Base-by-base conservation (phyloP, 495 filamentous ascomycete genomes). In the Neurospora cerealis region DNA sequence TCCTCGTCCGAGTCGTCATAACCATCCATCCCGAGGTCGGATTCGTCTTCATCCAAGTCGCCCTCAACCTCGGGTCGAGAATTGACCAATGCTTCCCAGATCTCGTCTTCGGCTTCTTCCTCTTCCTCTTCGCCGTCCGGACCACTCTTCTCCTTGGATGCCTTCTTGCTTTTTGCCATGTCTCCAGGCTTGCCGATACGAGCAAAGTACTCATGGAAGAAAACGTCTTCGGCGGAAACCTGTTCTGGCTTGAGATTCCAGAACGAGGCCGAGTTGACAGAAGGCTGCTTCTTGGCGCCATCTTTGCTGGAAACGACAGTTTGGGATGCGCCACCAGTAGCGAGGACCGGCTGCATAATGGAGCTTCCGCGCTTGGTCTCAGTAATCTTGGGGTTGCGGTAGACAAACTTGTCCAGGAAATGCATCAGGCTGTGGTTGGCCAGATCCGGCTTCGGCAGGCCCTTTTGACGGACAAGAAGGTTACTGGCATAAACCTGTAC, bases 151-250 rank as follows among this genome's bases (percentile, higher is more conserved):
- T 89, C 87, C 79, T 84, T 80, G 73, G 74, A 81, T 74, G 85
- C 85, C 85, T 91, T 89, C 74, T 86, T 86, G 21, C 81, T 77
- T 74, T 89, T 88, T 79, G 91, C 89, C 38, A 75, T 73, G 70
- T 81, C 79, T 38, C 82, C 85, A 71, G 86, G 87, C 80, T 93
- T 95, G 62, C 91, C 92, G 54, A 94, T 82, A 71, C 91, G 88
- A 74, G 87, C 89, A 81, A 99, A 98, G 88, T 98, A 99, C 73
- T 92, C 89, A 82, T 99, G 96, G 88, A 99, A 99, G 89, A 99
- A 99, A 60, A 93, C 93, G 77, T 99, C 96, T 78, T 99, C 94
- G 0, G 90, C 92, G 0, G 90, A 89, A 11, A 99, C 90, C 54
- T 98, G 91, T 69, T 92, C 91, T n/a, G 88, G 85, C 80, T 92